phyloP scores from a whole-genome alignment of 208 protist genomes.

The Naegleria lovaniensis region DNA sequence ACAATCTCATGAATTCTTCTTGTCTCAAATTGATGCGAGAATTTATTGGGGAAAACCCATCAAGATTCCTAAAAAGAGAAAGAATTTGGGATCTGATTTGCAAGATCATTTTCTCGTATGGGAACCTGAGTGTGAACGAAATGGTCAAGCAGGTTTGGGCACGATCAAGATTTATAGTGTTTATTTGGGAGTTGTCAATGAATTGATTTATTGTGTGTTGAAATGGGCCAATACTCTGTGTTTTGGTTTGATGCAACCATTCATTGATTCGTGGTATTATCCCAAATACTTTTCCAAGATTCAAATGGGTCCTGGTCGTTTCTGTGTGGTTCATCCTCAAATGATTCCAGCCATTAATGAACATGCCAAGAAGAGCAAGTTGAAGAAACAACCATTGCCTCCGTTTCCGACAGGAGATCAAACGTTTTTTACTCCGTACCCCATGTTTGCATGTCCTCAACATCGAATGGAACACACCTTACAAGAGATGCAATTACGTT shows the following conservation, averaged over 20 bases:
- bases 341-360: background rate
- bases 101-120: background rate
- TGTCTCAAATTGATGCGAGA: background rate
- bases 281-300: background rate
- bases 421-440: too few species aligned
- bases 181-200: background rate
- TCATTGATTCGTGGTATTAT: background rate
- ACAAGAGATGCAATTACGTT: too few species aligned
- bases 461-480: too few species aligned
- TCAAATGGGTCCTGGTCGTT: background rate
- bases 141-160: background rate
- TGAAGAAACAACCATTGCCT: too few species aligned
- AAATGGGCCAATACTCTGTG: background rate
- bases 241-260: background rate
- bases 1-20: background rate
- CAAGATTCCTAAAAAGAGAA: background rate
- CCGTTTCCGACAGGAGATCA: too few species aligned
- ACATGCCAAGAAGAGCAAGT: too few species aligned
- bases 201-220: background rate
- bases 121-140: background rate
- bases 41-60: background rate
- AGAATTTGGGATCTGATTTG: background rate
- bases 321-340: background rate
- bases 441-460: too few species aligned
- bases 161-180: background rate